Base-by-base conservation (phyloP, 2,329 filamentous ascomycete genomes). In the Alternaria conjuncta region DNA sequence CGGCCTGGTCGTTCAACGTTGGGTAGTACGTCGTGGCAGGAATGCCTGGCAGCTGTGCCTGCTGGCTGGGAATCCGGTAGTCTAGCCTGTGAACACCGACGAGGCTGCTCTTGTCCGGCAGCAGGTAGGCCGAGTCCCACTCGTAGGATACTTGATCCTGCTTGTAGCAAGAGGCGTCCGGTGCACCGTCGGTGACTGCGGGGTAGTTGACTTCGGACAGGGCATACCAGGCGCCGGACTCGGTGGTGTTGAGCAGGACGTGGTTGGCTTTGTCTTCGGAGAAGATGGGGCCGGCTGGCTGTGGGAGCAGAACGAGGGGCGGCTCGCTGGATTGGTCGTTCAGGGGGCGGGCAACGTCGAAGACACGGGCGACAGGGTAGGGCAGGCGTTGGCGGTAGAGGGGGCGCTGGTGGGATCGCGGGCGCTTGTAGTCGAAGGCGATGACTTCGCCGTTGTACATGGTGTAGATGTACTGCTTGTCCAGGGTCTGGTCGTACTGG, bases 171-270 rank as follows among this genome's bases (percentile, higher is more conserved):
- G 84, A 80, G 9, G 89, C 88, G 66, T 83, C 81, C 23, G 84
- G 82, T 5, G 88, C 89, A 44, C 86, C 90, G 57, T 93, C 88
- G 21, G 94, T 90, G 26, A 97, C 93, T 10, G 95, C 86, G 4
- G 96, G 96, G 72, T 97, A 98, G 9, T 89, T 89, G 44, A 85
- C 86, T 61, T 96, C 95, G 1, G 95, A 97, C 81, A 98, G 86
- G 30, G 94, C 96, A 79, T 95, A 99, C 94, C 95, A 98, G 64
- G 92, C 92, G 28, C 94, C 95, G n/a, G 85, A 84, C 60, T 92
- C 88, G 2, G 94, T 97, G 70, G 90, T 91, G 77, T 97, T 97
- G 63, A 98, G 86, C 75, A 96, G 97, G 1, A 97, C 79, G 61
- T 80, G 78, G 47, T 83, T 80, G 23, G 75, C 71, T 15, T 74